Base-by-base conservation (phyloP, 1,284 basidiomycete genomes). In the Trichosporon ovoides region DNA sequence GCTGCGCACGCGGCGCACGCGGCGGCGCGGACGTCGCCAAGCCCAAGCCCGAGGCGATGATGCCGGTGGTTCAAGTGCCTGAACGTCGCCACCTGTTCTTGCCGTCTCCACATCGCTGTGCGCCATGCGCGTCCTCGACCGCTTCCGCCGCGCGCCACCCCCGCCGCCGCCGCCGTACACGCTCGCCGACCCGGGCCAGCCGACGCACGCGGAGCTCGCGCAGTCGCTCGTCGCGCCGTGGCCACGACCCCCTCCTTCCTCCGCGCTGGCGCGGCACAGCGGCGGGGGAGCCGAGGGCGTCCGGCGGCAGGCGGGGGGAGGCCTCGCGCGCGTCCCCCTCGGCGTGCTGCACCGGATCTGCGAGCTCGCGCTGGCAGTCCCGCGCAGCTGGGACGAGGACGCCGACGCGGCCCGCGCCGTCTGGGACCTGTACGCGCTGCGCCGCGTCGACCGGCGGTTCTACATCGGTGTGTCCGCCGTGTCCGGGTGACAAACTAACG, bases 401-500 rank as follows among this genome's bases (percentile, higher is more conserved):
- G 70, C 72, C 51, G 74, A 76, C 58, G 49, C 62, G 3, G 62
- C 66, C 2, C 46, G 69, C n/a, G 43, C 72, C 24, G 36, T 67
- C 16, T 68, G 65, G 62, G 65, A 48, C 24, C 52, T 75, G 48
- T 73, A 71, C 52, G 67, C 63, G 0, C 20, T 72, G 4, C 53
- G 71, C 36, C 63, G 66, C 3, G 72, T 76, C 2, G 63, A 69
- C 56, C 33, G 71, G 51, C 59, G 70, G 2, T 74, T 74, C 61
- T 73, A 65, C 63, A 60, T 70, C 1, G 66, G 73, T 75, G 38
- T 52, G 68, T 63, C n/a, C 1, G 34, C 33, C 40, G 16, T 14
- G 7, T 12, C 19, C 5, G 31, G 14, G 19, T 16, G 22, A 22
- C 36, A 5, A n/a, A n/a, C n/a, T n/a, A n/a, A n/a, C n/a, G n/a